Percentiles rank a stretch among this genome's conserved stretches.
Conservation (phyloP, 768 basidiomycete species). For the Hypholoma fasciculare region DNA sequence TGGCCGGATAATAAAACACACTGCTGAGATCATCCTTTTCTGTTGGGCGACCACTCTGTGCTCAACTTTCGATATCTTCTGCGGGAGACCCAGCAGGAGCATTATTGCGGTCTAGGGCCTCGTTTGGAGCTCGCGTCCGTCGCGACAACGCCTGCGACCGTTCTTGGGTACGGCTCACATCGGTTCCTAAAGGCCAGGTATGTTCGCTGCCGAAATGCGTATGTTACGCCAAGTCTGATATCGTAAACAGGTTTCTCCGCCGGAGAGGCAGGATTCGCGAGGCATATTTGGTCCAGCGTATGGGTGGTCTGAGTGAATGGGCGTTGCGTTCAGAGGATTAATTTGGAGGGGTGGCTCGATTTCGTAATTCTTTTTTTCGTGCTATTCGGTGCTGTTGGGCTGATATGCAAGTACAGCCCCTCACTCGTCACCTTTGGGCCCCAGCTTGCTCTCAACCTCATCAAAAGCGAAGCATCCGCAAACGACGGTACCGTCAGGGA, state of each 20-base stretch:
- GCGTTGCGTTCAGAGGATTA: constrained; percentile 40
- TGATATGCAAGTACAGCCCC: background rate
- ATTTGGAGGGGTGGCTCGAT: constrained; percentile 70
- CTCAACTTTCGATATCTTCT: constrained; percentile 72
- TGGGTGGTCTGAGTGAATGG: constrained; percentile 35
- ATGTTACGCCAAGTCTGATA: background rate
- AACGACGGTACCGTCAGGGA: constrained; percentile 60
- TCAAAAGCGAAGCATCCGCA: constrained; percentile 52
- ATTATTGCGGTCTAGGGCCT: constrained; percentile 68
- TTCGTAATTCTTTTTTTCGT: constrained; percentile 43
- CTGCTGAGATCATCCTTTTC: background rate
- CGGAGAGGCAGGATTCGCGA: constrained; percentile 30
- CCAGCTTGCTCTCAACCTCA: constrained; percentile 35
- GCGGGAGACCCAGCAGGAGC: constrained; percentile 76
- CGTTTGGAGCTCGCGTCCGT: constrained; percentile 70
- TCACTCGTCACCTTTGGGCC: constrained; percentile 35
- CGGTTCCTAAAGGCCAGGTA: constrained; percentile 58
- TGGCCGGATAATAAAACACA: background rate
- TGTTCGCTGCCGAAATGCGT: background rate
- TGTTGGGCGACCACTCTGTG: constrained; percentile 59
- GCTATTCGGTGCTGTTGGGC: constrained; percentile 30
- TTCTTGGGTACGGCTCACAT: constrained; percentile 71
- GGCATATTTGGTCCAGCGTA: constrained; percentile 47
- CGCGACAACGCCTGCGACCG: constrained; percentile 68
- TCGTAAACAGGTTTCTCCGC: constrained; percentile 31